A percentile compares a stretch with the other conserved stretches of the same genome.
phyloP scores from a whole-genome alignment of 2,329 filamentous ascomycete species.

The Rutstroemia sp. region DNA sequence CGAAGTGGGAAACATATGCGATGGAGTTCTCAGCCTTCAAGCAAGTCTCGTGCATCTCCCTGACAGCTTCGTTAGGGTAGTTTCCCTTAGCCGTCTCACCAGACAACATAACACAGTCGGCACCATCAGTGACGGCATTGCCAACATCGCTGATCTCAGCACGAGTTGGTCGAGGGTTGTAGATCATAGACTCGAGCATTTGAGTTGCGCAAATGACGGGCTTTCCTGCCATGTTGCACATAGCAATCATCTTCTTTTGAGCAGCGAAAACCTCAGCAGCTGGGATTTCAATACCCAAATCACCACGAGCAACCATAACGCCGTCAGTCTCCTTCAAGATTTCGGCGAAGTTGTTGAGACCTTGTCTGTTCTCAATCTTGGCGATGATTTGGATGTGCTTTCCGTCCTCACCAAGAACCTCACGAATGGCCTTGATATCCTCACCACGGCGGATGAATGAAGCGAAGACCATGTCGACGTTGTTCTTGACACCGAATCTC shows the following conservation, averaged over 20 bases:
- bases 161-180: conserved; percentile 96
- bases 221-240: conserved; percentile 99
- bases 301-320: conserved; percentile 99
- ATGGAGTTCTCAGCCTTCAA: conserved; percentile 95
- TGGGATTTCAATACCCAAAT: conserved; percentile 96
- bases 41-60: conserved; percentile 98
- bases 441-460: conserved; percentile 94
- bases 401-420: conserved; percentile 83
- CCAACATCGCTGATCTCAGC: conserved; percentile 98
- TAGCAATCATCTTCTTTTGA: conserved; percentile 99
- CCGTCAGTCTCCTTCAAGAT: conserved; percentile 94
- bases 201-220: conserved; percentile 98
- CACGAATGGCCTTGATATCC: conserved; percentile 88
- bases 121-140: conserved; percentile 94
- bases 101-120: conserved; percentile 99
- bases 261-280: conserved; percentile 98
- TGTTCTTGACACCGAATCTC: conserved; percentile 94
- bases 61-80: conserved; percentile 87
- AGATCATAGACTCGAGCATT: conserved; percentile 99
- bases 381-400: conserved; percentile 98
- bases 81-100: conserved; percentile 97
- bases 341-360: conserved; percentile 98
- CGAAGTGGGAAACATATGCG: conserved; percentile 92
- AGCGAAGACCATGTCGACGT: conserved; percentile 97
- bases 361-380: conserved; percentile 99